Conservation (phyloP, 495 filamentous ascomycete species). For the Staphylotrichum longicolle region DNA sequence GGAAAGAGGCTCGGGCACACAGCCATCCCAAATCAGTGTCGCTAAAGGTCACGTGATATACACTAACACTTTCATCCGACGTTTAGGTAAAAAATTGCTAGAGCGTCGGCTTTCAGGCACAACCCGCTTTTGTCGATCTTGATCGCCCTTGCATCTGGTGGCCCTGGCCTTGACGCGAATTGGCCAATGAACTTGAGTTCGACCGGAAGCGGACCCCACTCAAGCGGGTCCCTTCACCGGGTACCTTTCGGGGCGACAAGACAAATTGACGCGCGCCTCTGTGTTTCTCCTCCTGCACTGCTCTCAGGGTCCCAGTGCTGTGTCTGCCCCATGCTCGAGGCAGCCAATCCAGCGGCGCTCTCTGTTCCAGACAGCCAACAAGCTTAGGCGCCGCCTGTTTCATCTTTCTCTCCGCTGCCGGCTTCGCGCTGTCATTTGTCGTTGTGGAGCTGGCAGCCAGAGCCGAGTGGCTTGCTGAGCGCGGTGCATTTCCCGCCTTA, state of each 20-base stretch:
- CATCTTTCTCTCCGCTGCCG: conserved; percentile 24
- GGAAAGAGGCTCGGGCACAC: no score
- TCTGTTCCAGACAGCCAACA: conserved; percentile 10
- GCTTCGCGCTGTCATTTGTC: conserved; percentile 20
- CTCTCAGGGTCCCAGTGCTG: neutral
- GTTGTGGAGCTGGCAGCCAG: conserved; percentile 4
- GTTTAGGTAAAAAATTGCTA: neutral
- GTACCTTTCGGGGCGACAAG: conserved; percentile 1
- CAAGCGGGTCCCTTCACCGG: neutral
- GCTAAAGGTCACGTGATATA: neutral
- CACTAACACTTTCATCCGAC: neutral
- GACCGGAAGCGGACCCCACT: conserved; percentile 5
- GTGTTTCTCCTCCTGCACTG: neutral
- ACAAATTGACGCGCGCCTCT: conserved; percentile 30
- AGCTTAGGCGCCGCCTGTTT: conserved; percentile 23
- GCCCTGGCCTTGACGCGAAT: neutral
- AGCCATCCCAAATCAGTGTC: neutral
- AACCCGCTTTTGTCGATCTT: neutral
- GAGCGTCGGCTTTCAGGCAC: neutral
- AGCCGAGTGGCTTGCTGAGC: conserved; percentile 16
- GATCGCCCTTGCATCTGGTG: neutral
- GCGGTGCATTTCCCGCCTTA: conserved; percentile 18
- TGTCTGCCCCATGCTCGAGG: neutral
- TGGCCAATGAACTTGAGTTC: neutral
- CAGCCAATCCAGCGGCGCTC: conserved; percentile 26